Percentiles rank a stretch among this genome's conserved stretches.
These are phyloP conservation scores for Kluyveromyces aestuarii DNA, from an alignment of 805 yeast genomes.

Conservation along the genomic window DNA sequence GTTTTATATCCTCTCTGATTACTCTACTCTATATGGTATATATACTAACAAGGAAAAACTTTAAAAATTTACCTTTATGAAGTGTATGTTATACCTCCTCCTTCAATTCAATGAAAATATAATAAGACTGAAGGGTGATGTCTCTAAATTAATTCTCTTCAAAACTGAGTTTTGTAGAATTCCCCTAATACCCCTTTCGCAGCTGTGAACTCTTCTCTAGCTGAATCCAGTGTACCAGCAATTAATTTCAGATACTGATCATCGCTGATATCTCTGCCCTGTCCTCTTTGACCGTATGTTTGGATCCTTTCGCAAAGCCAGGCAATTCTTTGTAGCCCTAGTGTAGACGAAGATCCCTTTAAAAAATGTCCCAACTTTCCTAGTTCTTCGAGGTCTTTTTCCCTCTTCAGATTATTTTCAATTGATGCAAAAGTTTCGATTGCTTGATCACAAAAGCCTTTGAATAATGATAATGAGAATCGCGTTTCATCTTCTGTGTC, in stretches of 20 bases:
- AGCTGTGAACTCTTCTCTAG: slow-evolving; percentile 37
- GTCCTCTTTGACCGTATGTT: slow-evolving; percentile 56
- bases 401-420: slow-evolving; percentile 34
- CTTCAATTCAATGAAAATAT: neutral
- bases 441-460: slow-evolving; percentile 86
- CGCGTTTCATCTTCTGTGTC: slow-evolving; percentile 76
- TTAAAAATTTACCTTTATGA: no score
- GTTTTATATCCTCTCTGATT: no score
- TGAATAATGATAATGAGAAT: slow-evolving; percentile 67
- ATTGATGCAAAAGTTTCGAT: slow-evolving; percentile 67
- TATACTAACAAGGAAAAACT: no score
- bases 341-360: slow-evolving; percentile 91
- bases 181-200: slow-evolving; percentile 39
- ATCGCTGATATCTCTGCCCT: slow-evolving; percentile 30
- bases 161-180: slow-evolving; percentile 34
- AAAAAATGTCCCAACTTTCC: slow-evolving; percentile 83
- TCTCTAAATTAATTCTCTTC: neutral
- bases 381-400: slow-evolving; percentile 44
- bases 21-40: no score
- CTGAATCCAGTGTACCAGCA: slow-evolving; percentile 38
- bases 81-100: no score
- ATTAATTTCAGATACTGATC: slow-evolving; percentile 35
- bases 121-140: neutral
- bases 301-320: slow-evolving; percentile 90
- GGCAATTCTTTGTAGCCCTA: slow-evolving; percentile 77